These are phyloP conservation scores for Naumovozyma castellii DNA, from an alignment of 805 yeast genomes.

Conservation along the genomic window DNA sequence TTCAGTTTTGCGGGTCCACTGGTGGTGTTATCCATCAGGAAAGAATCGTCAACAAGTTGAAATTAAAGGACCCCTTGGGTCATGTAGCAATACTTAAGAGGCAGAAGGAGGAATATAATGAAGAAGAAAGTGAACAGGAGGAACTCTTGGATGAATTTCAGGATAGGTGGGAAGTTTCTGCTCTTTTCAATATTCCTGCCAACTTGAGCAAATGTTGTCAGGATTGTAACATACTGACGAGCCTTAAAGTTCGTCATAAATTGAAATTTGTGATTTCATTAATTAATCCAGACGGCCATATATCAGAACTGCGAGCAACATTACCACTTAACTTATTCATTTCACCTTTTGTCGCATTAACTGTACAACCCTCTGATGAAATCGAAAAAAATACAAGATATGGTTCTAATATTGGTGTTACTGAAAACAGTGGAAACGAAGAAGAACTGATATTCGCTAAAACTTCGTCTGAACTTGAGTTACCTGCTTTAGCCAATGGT, in stretches of 20 bases:
- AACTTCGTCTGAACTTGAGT: constrained; percentile 26
- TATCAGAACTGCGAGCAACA: constrained; percentile 85
- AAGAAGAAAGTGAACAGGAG: constrained; percentile 11
- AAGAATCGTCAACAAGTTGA: constrained; percentile 47
- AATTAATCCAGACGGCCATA: constrained; percentile 84
- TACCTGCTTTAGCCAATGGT: constrained; percentile 1
- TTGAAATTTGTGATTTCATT: constrained; percentile 71
- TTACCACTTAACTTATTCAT: constrained; percentile 71
- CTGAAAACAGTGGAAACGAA: constrained; percentile 5
- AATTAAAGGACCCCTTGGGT: constrained; percentile 32
- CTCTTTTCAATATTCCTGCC: constrained; percentile 57
- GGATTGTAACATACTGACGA: constrained; percentile 63
- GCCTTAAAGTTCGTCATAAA: constrained; percentile 82
- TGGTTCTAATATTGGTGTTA: not conserved
- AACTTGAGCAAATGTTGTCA: constrained; percentile 71
- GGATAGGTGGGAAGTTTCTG: constrained; percentile 69
- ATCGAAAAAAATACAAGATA: constrained; percentile 2
- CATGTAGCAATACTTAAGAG: constrained; percentile 19
- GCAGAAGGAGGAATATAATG: constrained; percentile 18
- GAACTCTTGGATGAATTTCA: constrained; percentile 19
- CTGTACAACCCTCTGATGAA: constrained; percentile 17
- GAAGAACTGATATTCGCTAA: constrained; percentile 34
- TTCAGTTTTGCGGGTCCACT: constrained; percentile 49
- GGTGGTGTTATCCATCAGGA: constrained; percentile 58
- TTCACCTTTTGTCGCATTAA: constrained; percentile 71